A percentile compares a stretch with the other conserved stretches of the same genome.
These are phyloP conservation scores for Fusarium subtropicale DNA, from an alignment of 2,329 filamentous ascomycete species.

Conservation along the genomic window DNA sequence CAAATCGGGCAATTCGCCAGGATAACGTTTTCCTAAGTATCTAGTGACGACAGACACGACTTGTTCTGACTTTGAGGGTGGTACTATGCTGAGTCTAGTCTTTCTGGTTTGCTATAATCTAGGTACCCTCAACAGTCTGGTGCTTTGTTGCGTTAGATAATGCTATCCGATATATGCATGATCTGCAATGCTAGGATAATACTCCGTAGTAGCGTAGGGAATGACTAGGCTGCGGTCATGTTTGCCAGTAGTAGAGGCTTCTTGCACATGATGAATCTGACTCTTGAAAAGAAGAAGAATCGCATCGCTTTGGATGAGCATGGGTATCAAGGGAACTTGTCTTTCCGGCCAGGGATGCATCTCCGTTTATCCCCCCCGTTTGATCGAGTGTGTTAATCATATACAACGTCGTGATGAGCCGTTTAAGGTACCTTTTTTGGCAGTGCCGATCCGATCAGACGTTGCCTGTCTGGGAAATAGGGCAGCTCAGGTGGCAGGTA, in stretches of 20 bases:
- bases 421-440: slow-evolving; percentile 29
- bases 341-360: slow-evolving; percentile 17
- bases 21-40: neutral
- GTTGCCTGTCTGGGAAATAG: slow-evolving; percentile 13
- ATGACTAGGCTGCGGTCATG: slow-evolving; percentile 5
- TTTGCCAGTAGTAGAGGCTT: neutral
- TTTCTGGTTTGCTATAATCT: slow-evolving; percentile 16
- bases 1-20: slow-evolving; percentile 24
- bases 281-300: neutral
- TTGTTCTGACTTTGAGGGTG: neutral
- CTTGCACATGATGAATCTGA: slow-evolving; percentile 3
- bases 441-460: slow-evolving; percentile 42
- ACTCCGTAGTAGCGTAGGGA: slow-evolving; percentile 7
- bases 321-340: slow-evolving; percentile 7
- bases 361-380: slow-evolving; percentile 30
- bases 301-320: neutral
- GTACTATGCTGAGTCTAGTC: slow-evolving; percentile 27
- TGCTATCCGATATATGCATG: slow-evolving; percentile 29
- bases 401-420: slow-evolving; percentile 26
- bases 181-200: slow-evolving; percentile 29
- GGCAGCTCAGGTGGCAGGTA: neutral
- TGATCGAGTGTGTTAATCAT: slow-evolving; percentile 25
- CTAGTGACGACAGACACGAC: neutral
- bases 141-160: slow-evolving; percentile 21
- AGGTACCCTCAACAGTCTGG: slow-evolving; percentile 10